Evolutionary conservation across 352 stramenopile genomes (phyloP).

Genomic region (Elongisporangium anandrum): DNA sequence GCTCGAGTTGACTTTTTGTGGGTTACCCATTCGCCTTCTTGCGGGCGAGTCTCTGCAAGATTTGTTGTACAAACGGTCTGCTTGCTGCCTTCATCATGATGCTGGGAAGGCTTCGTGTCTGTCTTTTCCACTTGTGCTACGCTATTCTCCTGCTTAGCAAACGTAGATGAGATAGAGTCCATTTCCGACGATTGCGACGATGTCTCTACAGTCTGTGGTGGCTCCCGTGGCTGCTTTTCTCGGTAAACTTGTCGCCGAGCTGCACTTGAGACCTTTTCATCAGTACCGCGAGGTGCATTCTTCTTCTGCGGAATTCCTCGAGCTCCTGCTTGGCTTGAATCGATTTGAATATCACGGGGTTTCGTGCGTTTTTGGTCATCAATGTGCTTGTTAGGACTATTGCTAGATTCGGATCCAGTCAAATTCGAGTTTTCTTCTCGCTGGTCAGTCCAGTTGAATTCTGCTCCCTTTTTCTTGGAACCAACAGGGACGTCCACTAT

Average conservation of each 20-base stretch:
- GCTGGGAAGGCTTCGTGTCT: background rate
- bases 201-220: constrained; percentile 6
- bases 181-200: background rate
- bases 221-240: constrained; percentile 40
- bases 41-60: background rate
- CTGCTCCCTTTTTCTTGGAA: background rate
- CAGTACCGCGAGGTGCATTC: constrained; percentile 13
- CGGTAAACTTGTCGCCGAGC: constrained; percentile 54
- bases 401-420: background rate
- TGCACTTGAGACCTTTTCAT: constrained; percentile 10
- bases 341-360: background rate
- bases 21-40: background rate
- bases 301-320: constrained; percentile 10
- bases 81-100: background rate
- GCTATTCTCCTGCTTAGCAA: background rate
- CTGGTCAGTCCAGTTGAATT: background rate
- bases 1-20: background rate
- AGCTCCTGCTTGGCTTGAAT: background rate
- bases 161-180: background rate
- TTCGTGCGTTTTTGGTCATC: background rate
- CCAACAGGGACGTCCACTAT: background rate
- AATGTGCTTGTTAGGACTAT: background rate
- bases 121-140: background rate
- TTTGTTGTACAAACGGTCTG: background rate
- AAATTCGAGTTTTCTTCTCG: background rate